These are phyloP conservation scores for Pulveroboletus sp. DNA, from an alignment of 768 basidiomycete species.

Conservation along the genomic window DNA sequence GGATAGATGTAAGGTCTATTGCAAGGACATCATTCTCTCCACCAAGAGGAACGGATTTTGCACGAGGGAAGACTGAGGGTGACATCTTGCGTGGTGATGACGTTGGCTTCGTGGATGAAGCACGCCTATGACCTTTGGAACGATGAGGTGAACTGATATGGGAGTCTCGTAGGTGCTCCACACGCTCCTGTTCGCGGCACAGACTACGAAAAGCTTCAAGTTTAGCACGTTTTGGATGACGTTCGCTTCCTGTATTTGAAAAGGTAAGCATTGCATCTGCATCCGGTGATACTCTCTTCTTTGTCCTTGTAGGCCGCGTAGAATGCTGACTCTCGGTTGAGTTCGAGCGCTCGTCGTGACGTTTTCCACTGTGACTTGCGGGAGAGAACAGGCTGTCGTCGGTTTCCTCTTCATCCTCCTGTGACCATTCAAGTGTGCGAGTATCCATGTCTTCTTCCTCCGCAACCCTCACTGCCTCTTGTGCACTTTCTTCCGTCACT, in stretches of 20 bases:
- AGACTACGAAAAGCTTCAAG: conserved; percentile 16
- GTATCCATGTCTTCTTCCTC: too few species aligned
- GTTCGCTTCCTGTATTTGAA: conserved; percentile 15
- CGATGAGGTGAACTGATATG: conserved; percentile 5
- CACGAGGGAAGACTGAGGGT: conserved; percentile 20
- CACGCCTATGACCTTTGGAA: conserved; percentile 10
- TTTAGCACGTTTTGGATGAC: conserved; percentile 26
- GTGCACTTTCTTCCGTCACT: too few species aligned
- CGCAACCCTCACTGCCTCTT: too few species aligned
- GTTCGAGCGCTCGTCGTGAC: not conserved
- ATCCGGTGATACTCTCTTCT: conserved; percentile 32
- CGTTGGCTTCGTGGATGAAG: conserved; percentile 22
- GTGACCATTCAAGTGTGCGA: too few species aligned
- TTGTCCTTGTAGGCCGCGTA: conserved; percentile 10
- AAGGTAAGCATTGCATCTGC: conserved; percentile 8
- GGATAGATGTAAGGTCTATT: conserved; percentile 22
- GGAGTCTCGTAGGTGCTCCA: conserved; percentile 21
- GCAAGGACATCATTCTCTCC: conserved; percentile 9
- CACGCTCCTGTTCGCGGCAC: conserved; percentile 9
- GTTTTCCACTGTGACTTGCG: too few species aligned
- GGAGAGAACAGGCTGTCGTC: too few species aligned
- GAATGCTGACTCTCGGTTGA: not conserved
- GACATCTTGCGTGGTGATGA: conserved; percentile 13
- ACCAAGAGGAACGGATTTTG: conserved; percentile 29
- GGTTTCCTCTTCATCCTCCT: too few species aligned